Evolutionary conservation across 352 stramenopile genomes (phyloP).

Genomic region (Phytophthora sp.): DNA sequence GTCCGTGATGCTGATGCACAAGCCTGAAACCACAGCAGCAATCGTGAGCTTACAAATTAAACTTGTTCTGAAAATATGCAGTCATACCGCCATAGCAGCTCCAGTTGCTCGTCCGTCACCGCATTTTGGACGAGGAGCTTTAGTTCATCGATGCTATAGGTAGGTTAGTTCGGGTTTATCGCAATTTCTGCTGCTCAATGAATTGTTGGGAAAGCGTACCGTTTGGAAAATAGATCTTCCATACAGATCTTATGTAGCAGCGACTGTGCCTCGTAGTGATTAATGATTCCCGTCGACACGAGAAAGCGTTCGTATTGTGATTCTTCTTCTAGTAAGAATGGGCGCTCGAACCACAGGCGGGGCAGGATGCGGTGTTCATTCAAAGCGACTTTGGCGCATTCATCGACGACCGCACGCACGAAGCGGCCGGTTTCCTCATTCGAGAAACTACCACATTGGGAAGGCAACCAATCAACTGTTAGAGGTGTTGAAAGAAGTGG

Average conservation of each 20-base stretch:
- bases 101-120: constrained; percentile 47
- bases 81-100: constrained; percentile 53
- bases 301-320: constrained; percentile 80
- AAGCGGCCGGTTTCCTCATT: constrained; percentile 44
- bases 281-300: constrained; percentile 69
- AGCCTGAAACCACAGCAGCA: constrained; percentile 15
- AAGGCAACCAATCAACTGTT: neutral
- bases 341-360: constrained; percentile 76
- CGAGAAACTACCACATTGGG: constrained; percentile 26
- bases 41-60: neutral
- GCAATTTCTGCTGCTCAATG: neutral
- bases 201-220: constrained; percentile 23
- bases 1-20: constrained; percentile 38
- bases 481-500: neutral
- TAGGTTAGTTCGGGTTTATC: constrained; percentile 9
- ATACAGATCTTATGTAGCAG: constrained; percentile 71
- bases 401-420: constrained; percentile 60
- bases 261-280: constrained; percentile 68
- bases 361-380: constrained; percentile 51
- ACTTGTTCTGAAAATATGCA: neutral
- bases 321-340: constrained; percentile 78
- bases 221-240: constrained; percentile 56
- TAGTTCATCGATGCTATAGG: constrained; percentile 44
- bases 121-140: constrained; percentile 43
- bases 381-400: constrained; percentile 58